phyloP scores from a whole-genome alignment of 495 filamentous ascomycete genomes.

The Talaromyces liani region DNA sequence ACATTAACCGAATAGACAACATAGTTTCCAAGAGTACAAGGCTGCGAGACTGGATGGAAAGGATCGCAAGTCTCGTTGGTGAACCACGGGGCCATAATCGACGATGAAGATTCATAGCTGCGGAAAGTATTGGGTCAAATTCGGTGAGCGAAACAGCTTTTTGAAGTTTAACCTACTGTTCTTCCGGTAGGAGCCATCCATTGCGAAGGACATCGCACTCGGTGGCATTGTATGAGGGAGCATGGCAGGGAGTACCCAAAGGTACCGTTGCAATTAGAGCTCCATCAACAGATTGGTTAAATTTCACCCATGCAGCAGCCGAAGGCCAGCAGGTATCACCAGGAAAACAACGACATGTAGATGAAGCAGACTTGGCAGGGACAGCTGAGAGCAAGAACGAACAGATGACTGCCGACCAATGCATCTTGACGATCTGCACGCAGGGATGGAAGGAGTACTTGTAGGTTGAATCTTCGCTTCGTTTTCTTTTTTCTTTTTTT shows the following conservation, averaged over 20 bases:
- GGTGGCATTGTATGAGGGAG: slow-evolving; percentile 23
- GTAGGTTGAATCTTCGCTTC: too few species aligned
- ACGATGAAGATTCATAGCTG: slow-evolving; percentile 29
- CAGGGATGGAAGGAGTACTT: too few species aligned
- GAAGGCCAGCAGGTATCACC: slow-evolving; percentile 42
- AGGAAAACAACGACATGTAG: slow-evolving; percentile 18
- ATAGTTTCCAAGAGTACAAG: slow-evolving; percentile 53
- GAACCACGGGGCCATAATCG: slow-evolving; percentile 36
- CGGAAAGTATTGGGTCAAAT: neutral
- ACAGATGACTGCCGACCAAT: too few species aligned
- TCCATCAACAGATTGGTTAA: slow-evolving; percentile 38
- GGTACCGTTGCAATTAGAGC: slow-evolving; percentile 37
- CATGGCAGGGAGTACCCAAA: slow-evolving; percentile 38
- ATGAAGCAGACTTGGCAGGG: neutral
- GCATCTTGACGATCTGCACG: too few species aligned
- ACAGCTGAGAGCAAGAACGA: too few species aligned
- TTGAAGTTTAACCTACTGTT: slow-evolving; percentile 15
- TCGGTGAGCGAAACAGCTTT: slow-evolving; percentile 3
- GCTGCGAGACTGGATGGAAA: slow-evolving; percentile 34
- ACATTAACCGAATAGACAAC: slow-evolving; percentile 42
- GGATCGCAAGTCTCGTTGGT: slow-evolving; percentile 48
- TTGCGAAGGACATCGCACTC: slow-evolving; percentile 20
- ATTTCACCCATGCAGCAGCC: slow-evolving; percentile 24
- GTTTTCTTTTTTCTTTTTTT: too few species aligned
- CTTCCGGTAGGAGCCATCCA: slow-evolving; percentile 24